Conservation (phyloP, 2,329 filamentous ascomycete species). For the Phyllosticta citriasiana region DNA sequence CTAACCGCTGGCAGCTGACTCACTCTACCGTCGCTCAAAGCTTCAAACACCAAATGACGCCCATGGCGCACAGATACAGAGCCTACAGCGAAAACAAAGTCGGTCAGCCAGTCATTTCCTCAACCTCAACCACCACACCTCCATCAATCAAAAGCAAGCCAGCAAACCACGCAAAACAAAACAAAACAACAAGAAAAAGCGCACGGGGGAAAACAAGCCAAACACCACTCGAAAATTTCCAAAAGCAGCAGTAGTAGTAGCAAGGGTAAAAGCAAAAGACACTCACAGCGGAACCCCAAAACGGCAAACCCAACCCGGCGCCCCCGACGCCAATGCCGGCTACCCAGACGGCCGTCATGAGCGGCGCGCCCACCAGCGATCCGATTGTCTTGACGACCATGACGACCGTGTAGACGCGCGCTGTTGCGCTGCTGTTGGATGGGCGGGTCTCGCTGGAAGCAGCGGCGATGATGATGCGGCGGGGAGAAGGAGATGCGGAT, state of each 20-base stretch:
- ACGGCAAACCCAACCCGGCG: slow-evolving; percentile 23
- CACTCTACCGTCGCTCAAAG: background rate
- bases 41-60: background rate
- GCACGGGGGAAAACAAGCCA: background rate
- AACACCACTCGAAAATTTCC: background rate
- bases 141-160: too few relatives aligned
- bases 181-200: background rate
- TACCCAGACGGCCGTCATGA: slow-evolving; percentile 28
- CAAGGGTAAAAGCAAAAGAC: background rate
- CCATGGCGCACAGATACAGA: background rate
- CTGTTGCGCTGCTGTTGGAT: slow-evolving; percentile 15
- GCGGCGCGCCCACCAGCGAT: slow-evolving; percentile 25
- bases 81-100: background rate
- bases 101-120: background rate
- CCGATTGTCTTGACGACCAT: slow-evolving; percentile 28
- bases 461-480: too few relatives aligned
- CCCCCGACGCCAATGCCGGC: slow-evolving; percentile 26
- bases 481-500: too few relatives aligned
- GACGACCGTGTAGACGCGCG: slow-evolving; percentile 27
- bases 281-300: slow-evolving; percentile 26
- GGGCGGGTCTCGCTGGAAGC: too few relatives aligned
- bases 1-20: background rate
- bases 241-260: background rate
- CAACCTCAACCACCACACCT: too few relatives aligned
- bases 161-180: background rate